phyloP scores from a whole-genome alignment of 1,284 basidiomycete species.

The Fomitiporia mediterranea region DNA sequence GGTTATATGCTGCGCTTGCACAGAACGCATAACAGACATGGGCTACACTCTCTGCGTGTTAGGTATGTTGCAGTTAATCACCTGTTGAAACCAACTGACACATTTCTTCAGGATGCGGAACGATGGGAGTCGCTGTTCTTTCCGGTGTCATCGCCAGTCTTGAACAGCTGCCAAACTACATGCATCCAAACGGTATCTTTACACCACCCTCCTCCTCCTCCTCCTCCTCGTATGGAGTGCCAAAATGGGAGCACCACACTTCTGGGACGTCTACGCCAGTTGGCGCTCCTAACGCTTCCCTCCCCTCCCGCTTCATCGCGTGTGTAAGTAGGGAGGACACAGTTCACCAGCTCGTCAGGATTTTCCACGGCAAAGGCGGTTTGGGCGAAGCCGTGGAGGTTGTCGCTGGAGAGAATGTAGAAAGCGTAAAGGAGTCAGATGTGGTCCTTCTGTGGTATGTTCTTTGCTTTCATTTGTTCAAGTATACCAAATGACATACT shows the following conservation, averaged over 20 bases:
- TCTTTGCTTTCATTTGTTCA: not conserved
- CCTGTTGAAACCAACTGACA: not conserved
- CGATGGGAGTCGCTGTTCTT: slow-evolving; percentile 96
- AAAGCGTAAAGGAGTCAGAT: slow-evolving; percentile 71
- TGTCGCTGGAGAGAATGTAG: slow-evolving; percentile 64
- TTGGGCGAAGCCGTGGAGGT: slow-evolving; percentile 68
- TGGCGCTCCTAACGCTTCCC: slow-evolving; percentile 53
- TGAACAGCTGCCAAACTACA: slow-evolving; percentile 37
- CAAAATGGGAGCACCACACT: slow-evolving; percentile 80
- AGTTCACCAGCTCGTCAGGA: slow-evolving; percentile 61
- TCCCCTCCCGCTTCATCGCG: slow-evolving; percentile 84
- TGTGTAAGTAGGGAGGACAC: slow-evolving; percentile 83
- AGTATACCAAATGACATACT: slow-evolving; percentile 9
- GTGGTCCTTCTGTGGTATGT: slow-evolving; percentile 85
- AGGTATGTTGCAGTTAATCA: not conserved
- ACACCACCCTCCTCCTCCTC: not conserved
- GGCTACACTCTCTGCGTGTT: slow-evolving; percentile 40
- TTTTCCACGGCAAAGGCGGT: slow-evolving; percentile 56
- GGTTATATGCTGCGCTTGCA: not conserved
- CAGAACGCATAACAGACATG: slow-evolving; percentile 24
- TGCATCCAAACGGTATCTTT: slow-evolving; percentile 22
- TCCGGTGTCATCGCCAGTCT: slow-evolving; percentile 84
- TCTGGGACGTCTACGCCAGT: slow-evolving; percentile 79
- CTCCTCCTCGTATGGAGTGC: slow-evolving; percentile 20
- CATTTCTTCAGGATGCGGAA: slow-evolving; percentile 86